Evolutionary conservation across 2,329 filamentous ascomycete species (phyloP), one percentile per base, ranked within the genome.

Genomic region (Trichophyton rubrum): DNA sequence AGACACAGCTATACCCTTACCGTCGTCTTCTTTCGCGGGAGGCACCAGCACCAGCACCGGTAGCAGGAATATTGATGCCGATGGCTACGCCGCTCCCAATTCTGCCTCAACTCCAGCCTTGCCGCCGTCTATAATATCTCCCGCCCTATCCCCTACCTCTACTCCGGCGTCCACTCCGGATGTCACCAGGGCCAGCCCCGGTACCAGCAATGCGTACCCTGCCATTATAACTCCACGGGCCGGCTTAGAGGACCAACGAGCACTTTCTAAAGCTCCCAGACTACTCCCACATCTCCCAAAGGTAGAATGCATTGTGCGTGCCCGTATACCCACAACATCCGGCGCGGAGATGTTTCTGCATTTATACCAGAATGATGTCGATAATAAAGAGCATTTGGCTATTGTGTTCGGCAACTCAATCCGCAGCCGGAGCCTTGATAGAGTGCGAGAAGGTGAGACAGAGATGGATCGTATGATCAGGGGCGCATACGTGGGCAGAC

Each of bases 331-430:
- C 0, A 97, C 92, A 0, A 92, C 90, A 1, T 85, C 82, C 0
- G 92, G 92, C 2, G 88, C 90, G 9, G 91, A 99, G 74, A 97
- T 99, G 90, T 99, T 95, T 74, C 76, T 99, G 58, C 92, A 99
- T 70, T 79, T 97, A 0, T 99, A 99, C 76, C 86, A 86, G 64
- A 99, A 99, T 74, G 88, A 88, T 67, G 84, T 89, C 5, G 93
- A 99, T 73, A 89, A 86, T 65, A 99, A 99, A 74, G 93, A 99
- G 71, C 93, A 99, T 72, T 77, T 99, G 58, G 93, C 93, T 17
- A 97, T 99, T 69, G 93, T 99, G 0, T 99, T 99, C 73, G 93
- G 93, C 1, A 85, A 86, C 62, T 80, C 85, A 56, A 96, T 97
- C 66, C 82, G 93, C 56, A 83, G 72, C 84, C 85, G 77, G 72